Percentiles rank a stretch among this genome's conserved stretches.
phyloP scores from a whole-genome alignment of 345 rosid species.

The Pistacia vera region DNA sequence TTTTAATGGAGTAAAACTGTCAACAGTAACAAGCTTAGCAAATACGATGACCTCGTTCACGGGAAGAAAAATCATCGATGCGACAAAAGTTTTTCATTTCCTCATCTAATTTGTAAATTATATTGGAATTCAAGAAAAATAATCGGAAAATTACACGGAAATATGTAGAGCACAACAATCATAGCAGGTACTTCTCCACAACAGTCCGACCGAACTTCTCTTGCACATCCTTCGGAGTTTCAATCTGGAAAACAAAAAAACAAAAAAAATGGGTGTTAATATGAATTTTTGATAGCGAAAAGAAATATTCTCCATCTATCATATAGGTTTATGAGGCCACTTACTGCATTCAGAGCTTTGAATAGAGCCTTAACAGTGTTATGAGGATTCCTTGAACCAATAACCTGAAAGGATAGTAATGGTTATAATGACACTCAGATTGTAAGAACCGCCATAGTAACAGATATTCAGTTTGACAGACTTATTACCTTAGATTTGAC shows the following conservation, averaged over 20 bases:
- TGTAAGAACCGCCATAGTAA: neutral
- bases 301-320: neutral
- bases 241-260: constrained; percentile 50
- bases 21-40: neutral
- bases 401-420: constrained; percentile 46
- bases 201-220: constrained; percentile 95
- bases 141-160: constrained; percentile 7
- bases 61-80: neutral
- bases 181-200: constrained; percentile 79
- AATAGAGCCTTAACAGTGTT: constrained; percentile 92
- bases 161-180: constrained; percentile 20
- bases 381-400: constrained; percentile 95
- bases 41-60: neutral
- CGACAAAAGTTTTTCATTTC: neutral
- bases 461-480: neutral
- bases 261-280: neutral
- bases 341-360: constrained; percentile 92
- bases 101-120: neutral
- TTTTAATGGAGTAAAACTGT: neutral
- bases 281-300: neutral
- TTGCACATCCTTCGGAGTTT: constrained; percentile 90
- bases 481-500: constrained; percentile 85
- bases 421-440: constrained; percentile 11
- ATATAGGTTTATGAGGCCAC: constrained; percentile 23
- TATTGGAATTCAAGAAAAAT: neutral